Evolutionary conservation across 208 protist species (phyloP), one percentile per base, ranked within the genome.

Genomic region (Acanthamoeba triangularis): DNA sequence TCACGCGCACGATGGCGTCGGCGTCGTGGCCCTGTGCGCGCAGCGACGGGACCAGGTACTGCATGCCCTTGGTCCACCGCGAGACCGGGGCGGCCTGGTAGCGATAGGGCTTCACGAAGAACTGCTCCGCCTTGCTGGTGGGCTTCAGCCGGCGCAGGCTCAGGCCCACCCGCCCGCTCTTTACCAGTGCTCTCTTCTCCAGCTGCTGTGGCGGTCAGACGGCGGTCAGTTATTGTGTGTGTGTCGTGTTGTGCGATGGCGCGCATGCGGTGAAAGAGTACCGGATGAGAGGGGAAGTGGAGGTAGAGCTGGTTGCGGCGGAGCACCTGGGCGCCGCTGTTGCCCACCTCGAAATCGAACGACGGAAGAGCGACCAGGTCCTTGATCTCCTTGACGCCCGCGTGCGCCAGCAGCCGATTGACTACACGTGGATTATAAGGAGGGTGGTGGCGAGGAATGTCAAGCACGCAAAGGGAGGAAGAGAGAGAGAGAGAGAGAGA

Each of bases 271-370:
- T 41, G 23, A 63, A 10, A 35, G 33, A 2, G 52, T 49, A 94
- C 52, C 63, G 30, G 30, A 1, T 54, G 5, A 4, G 20, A 11
- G 10, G 28, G 56, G 52, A 84, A 84, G 49, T 49, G 47, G 47
- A 94, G 90, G 90, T 94, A 94, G 47, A 94, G 90, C 63, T 47
- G 69, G 20, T 1, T 54, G 0, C 44, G 63, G 16, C 67, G 67
- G n/a, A 94, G 14, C 10, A 94, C 67, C 52, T 84, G 33, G 30
- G 90, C 33, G 5, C 90, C 90, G 49, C 67, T 94, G 90, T 94
- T 94, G 67, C 67, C 90, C 49, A 94, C 90, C 28, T 76, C 90
- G 28, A 94, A 94, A n/a, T 82, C 90, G 49, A 94, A 94, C 35
- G 67, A 84, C 5, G 90, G 90, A 23, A 65, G 28, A 47, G 6